A percentile compares a stretch with the other conserved stretches of the same genome.
These are phyloP conservation scores for Colletotrichum ledebouriae DNA, from an alignment of 2,329 filamentous ascomycete species.

Conservation along the genomic window DNA sequence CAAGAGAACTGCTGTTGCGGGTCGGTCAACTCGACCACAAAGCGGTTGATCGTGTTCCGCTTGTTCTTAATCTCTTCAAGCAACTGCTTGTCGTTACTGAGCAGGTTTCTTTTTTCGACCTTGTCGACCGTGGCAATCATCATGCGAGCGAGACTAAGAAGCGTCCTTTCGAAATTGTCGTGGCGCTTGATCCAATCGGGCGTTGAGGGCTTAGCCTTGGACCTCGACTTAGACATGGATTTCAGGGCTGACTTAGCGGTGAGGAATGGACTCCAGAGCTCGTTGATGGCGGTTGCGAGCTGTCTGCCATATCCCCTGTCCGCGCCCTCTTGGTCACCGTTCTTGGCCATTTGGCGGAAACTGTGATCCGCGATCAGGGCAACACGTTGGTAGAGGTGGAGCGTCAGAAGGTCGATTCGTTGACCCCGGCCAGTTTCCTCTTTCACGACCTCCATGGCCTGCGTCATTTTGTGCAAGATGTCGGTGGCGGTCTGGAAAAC, in stretches of 20 bases:
- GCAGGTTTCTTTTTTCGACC: slow-evolving; percentile 57
- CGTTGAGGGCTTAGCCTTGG: slow-evolving; percentile 13
- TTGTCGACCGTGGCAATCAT: slow-evolving; percentile 62
- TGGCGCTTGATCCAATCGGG: slow-evolving; percentile 43
- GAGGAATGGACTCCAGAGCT: slow-evolving; percentile 64
- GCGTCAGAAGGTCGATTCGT: slow-evolving; percentile 60
- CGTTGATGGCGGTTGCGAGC: slow-evolving; percentile 63
- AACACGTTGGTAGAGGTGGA: slow-evolving; percentile 70
- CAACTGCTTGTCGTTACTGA: slow-evolving; percentile 50
- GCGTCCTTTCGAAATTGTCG: slow-evolving; percentile 54
- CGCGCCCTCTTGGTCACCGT: slow-evolving; percentile 51
- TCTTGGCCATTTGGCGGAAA: slow-evolving; percentile 51
- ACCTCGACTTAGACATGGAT: slow-evolving; percentile 41
- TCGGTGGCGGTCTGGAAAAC: slow-evolving; percentile 74
- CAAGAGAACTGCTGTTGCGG: slow-evolving; percentile 26
- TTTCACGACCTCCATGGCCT: slow-evolving; percentile 21
- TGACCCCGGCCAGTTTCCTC: slow-evolving; percentile 18
- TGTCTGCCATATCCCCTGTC: slow-evolving; percentile 63
- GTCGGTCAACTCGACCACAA: slow-evolving; percentile 45
- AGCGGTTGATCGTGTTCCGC: slow-evolving; percentile 49
- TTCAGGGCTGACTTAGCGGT: slow-evolving; percentile 53
- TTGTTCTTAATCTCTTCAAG: slow-evolving; percentile 50
- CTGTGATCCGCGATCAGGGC: slow-evolving; percentile 63
- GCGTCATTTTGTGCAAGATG: slow-evolving; percentile 75
- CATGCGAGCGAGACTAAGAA: slow-evolving; percentile 59